Base-by-base conservation (phyloP, 192 early-diverging fungal species). In the Geranomyces variabilis region DNA sequence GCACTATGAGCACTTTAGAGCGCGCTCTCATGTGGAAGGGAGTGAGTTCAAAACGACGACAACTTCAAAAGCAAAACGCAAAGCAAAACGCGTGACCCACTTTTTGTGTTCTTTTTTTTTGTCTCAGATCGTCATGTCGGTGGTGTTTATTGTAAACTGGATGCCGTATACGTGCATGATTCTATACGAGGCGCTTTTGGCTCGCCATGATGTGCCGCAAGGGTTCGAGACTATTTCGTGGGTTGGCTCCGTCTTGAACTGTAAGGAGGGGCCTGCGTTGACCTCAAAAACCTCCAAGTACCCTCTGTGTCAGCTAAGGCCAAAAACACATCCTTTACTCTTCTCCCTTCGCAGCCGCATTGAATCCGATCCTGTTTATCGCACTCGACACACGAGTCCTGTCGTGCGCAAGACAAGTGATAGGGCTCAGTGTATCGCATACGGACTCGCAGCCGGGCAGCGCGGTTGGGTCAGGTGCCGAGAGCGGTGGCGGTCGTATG, bases 201-300 rank as follows among this genome's bases (percentile, higher is more conserved):
- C 17, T n/a, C 22, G 26, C 17, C 58, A 60, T 29, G 58, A 60
- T 60, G 17, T 60, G 6, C 7, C 22, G 2, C 19, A 7, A 17
- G 29, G 9, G 5, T 60, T 60, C 26, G 7, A 29, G 10, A 29
- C 58, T n/a, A 17, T 29, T 7, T 60, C 58, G 6, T 60, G 30
- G 22, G 6, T 60, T 33, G 58, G 58, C 17, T 24, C 30, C 24
- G 10, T 30, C 6, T 7, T 60, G 7, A 60, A 60, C 29, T n/a
- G 58, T 60, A 60, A 24, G 58, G 14, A 47, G 12, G n/a, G n/a
- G n/a, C n/a, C n/a, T n/a, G n/a, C 46, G 46, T 47, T 47, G 46
- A 14, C 19, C 12, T 19, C 12, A 19, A 47, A 19, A 14, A 19
- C 12, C 46, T 19, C 19, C 46, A 47, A 14, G 12, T 47, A 47